Base-by-base conservation (phyloP, 2,329 filamentous ascomycete species). In the Huntiella abstrusa region DNA sequence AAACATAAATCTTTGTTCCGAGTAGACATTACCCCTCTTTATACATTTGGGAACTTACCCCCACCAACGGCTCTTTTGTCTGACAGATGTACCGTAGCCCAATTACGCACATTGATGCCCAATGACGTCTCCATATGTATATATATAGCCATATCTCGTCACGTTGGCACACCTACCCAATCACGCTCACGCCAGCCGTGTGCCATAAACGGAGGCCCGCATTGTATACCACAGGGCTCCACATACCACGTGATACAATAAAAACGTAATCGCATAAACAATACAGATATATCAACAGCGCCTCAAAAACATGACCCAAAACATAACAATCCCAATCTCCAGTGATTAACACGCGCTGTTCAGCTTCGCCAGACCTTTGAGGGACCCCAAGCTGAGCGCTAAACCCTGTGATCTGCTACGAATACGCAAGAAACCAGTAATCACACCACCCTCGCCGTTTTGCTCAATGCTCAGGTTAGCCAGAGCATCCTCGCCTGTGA, bases 391-490 rank as follows among this genome's bases (percentile, higher is more conserved):
- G 64, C 88, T 95, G 55, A 98, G 68, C 8, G 91, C 91, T 58
- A 98, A 69, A 42, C 91, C 91, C 66, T 98, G 91, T 34, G 86
- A 94, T 60, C 91, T 81, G 69, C 87, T 95, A 65, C 91, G 79
- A 74, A 98, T 98, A 60, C 91, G 80, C 52, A 98, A 87, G 62
- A 98, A 98, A 39, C 91, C 91, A 37, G 88, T 95, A 52, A 98
- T 88, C 4, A 86, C 85, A 17, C 91, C 91, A 57, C 94, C 81
- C 19, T 94, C 86, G 50, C 86, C 87, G 61, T 96, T 87, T 66
- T 95, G 88, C 65, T 98, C 91, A 57, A 98, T 95, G 60, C 87
- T 95, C 63, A 98, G 60, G 61, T 98, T 98, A 58, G 91, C 91
- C 57, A 98, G 68, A 50, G 91, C 91, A 66, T 98, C 91, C 83